phyloP scores from a whole-genome alignment of 1,139 yeast genomes.

The Scheffersomyces stambukii region DNA sequence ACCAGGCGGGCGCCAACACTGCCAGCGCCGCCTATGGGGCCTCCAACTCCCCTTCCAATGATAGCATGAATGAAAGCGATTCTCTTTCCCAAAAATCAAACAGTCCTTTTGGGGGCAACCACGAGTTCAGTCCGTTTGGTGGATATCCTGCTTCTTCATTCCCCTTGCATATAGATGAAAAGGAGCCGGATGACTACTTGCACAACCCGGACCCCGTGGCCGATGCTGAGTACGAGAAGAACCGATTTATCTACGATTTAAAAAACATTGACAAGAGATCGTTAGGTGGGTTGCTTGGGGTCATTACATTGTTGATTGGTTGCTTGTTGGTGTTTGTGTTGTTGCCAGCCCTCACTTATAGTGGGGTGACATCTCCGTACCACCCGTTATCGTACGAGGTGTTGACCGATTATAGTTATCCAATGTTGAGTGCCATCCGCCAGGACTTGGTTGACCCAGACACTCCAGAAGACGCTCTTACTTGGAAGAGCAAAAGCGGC shows the following conservation, averaged over 20 bases:
- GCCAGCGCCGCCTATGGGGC: background rate
- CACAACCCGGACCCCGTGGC: slow-evolving; percentile 92
- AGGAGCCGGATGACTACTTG: slow-evolving; percentile 86
- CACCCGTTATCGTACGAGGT: slow-evolving; percentile 36
- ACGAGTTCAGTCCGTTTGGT: slow-evolving; percentile 76
- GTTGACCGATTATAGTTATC: slow-evolving; percentile 57
- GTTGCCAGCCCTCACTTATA: slow-evolving; percentile 70
- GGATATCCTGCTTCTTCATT: slow-evolving; percentile 91
- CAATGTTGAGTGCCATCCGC: slow-evolving; percentile 58
- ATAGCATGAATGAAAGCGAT: slow-evolving; percentile 23
- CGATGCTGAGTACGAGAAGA: slow-evolving; percentile 75
- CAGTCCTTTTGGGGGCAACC: slow-evolving; percentile 5
- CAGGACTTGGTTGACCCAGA: slow-evolving; percentile 69
- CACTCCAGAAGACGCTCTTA: slow-evolving; percentile 57
- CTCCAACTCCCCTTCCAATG: slow-evolving; percentile 12
- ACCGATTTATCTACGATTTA: slow-evolving; percentile 56
- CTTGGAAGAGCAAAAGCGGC: slow-evolving; percentile 48
- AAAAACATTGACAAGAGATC: slow-evolving; percentile 58
- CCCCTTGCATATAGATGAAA: slow-evolving; percentile 83
- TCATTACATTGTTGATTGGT: slow-evolving; percentile 51
- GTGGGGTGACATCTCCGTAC: slow-evolving; percentile 50
- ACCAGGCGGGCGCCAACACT: slow-evolving; percentile 4
- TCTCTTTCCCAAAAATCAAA: slow-evolving; percentile 6
- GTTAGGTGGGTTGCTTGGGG: slow-evolving; percentile 56
- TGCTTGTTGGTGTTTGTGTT: slow-evolving; percentile 62